Conservation (phyloP, 768 basidiomycete species). For the Gyrodon lividus region DNA sequence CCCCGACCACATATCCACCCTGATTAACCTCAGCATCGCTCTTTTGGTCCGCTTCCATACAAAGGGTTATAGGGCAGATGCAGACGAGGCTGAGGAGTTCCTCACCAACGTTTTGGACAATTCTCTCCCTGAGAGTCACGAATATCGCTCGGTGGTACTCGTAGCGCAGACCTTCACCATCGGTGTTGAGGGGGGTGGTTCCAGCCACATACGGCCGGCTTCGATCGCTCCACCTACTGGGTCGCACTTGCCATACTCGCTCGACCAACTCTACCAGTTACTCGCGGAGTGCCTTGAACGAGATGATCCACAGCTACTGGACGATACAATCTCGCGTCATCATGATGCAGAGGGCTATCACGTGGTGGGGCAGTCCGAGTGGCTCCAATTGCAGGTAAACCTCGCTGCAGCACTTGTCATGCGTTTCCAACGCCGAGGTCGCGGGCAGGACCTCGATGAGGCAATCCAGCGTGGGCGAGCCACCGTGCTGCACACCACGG, state of each 20-base stretch:
- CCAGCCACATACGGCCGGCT: not conserved
- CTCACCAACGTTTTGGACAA: not conserved
- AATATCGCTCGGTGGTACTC: slow-evolving; percentile 1
- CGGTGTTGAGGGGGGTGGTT: not conserved
- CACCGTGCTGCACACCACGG: not conserved
- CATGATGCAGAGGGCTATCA: too few species aligned
- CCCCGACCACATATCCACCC: slow-evolving; percentile 6
- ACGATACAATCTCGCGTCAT: too few species aligned
- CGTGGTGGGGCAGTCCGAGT: not conserved
- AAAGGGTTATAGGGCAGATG: not conserved
- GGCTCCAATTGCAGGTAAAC: too few species aligned
- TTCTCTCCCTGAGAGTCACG: not conserved
- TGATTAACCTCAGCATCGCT: slow-evolving; percentile 2
- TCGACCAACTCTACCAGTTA: too few species aligned
- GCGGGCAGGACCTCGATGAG: not conserved
- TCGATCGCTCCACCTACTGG: not conserved
- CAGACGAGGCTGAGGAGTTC: not conserved
- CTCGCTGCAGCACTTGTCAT: not conserved
- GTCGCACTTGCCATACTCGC: not conserved
- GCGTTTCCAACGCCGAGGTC: not conserved
- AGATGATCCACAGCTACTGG: too few species aligned
- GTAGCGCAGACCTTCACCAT: not conserved
- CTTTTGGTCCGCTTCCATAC: slow-evolving; percentile 2
- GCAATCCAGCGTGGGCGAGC: not conserved
- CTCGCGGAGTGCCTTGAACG: too few species aligned